A percentile compares a stretch with the other conserved stretches of the same genome.
phyloP scores from a whole-genome alignment of 2,329 filamentous ascomycete genomes.

The Phyllosticta citrichinensis region DNA sequence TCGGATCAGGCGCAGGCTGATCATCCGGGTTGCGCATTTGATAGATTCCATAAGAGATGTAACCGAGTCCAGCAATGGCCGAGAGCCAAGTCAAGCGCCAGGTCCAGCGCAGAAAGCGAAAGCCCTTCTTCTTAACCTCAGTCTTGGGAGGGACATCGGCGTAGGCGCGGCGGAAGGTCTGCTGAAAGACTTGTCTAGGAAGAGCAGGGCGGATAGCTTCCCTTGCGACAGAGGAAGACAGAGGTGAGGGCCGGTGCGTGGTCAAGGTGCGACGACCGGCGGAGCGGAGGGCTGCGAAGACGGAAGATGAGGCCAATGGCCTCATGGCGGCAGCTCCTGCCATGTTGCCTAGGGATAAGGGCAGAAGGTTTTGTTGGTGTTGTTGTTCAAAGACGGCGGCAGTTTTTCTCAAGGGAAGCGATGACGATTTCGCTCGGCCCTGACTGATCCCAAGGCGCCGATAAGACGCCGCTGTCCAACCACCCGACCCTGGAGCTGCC shows the following conservation, averaged over 20 bases:
- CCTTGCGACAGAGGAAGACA: constrained; percentile 24
- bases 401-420: constrained; percentile 8
- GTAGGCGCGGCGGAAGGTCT: constrained; percentile 27
- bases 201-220: constrained; percentile 1
- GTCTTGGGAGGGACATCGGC: constrained; percentile 18
- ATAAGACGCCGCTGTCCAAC: constrained; percentile 2
- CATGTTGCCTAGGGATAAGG: constrained; percentile 7
- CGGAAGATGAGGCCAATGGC: constrained; percentile 21
- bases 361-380: neutral
- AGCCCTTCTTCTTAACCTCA: constrained; percentile 41
- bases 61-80: constrained; percentile 57
- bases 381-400: neutral
- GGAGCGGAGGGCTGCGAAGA: constrained; percentile 20
- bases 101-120: constrained; percentile 65
- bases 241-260: constrained; percentile 21
- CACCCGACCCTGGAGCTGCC: neutral
- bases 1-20: constrained; percentile 68
- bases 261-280: constrained; percentile 26
- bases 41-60: constrained; percentile 73
- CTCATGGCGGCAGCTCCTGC: constrained; percentile 24
- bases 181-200: constrained; percentile 13
- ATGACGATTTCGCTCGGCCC: constrained; percentile 10
- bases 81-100: constrained; percentile 79
- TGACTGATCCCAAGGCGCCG: constrained; percentile 1
- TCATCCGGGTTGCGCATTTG: constrained; percentile 69